Evolutionary conservation across 768 basidiomycete species (phyloP), one percentile per base, ranked within the genome.

Genomic region (Mrakia blollopis): DNA sequence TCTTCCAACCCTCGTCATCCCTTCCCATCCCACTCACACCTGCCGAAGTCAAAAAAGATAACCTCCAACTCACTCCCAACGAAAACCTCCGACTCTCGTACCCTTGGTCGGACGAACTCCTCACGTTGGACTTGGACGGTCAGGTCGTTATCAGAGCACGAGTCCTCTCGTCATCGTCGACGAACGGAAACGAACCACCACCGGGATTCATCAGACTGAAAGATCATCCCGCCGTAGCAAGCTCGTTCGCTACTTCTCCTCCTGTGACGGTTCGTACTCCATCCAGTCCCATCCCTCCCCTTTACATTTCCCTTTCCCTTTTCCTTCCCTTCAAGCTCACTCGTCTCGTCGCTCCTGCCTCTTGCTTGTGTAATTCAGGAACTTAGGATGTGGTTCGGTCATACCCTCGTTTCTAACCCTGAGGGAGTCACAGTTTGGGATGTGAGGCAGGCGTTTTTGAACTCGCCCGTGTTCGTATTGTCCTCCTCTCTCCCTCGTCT

Each of bases 351-450:
- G 23, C 44, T 11, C 28, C n/a, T n/a, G n/a, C n/a, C n/a, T n/a
- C n/a, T n/a, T n/a, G n/a, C n/a, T n/a, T n/a, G n/a, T n/a, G n/a
- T n/a, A n/a, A 30, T 30, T 4, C 44, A 76, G 75, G 75, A 76
- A 13, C 52, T 76, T 11, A 6, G 32, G n/a, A 14, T 61, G 47
- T 76, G 68, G 68, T 30, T 76, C 25, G 75, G 75, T 3, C 61
- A 67, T 5, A 76, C 70, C 9, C 25, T 6, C 1, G 68, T 70
- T 0, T 21, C 11, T 11, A 76, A 76, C 68, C 68, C 75, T 11
- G 37, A 44, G 0, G 75, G 75, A 9, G 57, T 76, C 9, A 71
- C 75, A 8, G 67, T 76, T 5, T 76, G 54, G 68, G 75, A 76
- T 60, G 75, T 63, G 28, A 54, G 75, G 9, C 69, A 71, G 30